Conservation (phyloP, 768 basidiomycete genomes). For the Thelephora ganbajun region DNA sequence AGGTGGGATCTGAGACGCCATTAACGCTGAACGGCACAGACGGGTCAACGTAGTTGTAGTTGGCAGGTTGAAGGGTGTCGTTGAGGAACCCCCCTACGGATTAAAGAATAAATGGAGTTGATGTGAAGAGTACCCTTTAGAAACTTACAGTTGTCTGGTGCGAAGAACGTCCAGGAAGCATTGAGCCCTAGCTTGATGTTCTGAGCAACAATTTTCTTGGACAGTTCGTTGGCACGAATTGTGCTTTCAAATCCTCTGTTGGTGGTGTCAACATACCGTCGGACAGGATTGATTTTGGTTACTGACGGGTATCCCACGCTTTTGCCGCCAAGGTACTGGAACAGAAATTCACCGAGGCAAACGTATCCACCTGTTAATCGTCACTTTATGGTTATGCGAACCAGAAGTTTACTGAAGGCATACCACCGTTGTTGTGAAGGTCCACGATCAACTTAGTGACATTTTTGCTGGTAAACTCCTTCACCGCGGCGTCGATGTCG, state of each 20-base stretch:
- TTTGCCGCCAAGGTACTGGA: slow-evolving; percentile 38
- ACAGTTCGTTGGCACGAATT: slow-evolving; percentile 38
- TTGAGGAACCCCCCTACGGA: slow-evolving; percentile 19
- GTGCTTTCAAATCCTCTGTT: slow-evolving; percentile 43
- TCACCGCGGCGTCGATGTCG: slow-evolving; percentile 32
- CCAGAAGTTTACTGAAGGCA: slow-evolving; percentile 5
- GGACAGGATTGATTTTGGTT: background rate
- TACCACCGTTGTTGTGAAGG: slow-evolving; percentile 48
- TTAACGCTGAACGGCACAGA: slow-evolving; percentile 15
- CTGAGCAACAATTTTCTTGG: slow-evolving; percentile 41
- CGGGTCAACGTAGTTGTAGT: slow-evolving; percentile 19
- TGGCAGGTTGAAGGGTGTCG: slow-evolving; percentile 12
- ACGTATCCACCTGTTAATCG: slow-evolving; percentile 37
- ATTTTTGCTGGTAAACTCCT: slow-evolving; percentile 30
- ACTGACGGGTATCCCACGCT: slow-evolving; percentile 37
- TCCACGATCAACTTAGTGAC: slow-evolving; percentile 42
- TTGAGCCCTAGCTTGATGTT: slow-evolving; percentile 33
- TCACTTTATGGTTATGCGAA: background rate
- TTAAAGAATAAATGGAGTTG: background rate
- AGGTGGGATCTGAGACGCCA: slow-evolving; percentile 15
- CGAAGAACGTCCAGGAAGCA: slow-evolving; percentile 26
- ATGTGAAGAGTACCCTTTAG: background rate
- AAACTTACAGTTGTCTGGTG: slow-evolving; percentile 36
- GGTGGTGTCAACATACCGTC: background rate
- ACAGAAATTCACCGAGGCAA: slow-evolving; percentile 48